Conservation (phyloP, 2,329 filamentous ascomycete species). For the Didymella sp. region DNA sequence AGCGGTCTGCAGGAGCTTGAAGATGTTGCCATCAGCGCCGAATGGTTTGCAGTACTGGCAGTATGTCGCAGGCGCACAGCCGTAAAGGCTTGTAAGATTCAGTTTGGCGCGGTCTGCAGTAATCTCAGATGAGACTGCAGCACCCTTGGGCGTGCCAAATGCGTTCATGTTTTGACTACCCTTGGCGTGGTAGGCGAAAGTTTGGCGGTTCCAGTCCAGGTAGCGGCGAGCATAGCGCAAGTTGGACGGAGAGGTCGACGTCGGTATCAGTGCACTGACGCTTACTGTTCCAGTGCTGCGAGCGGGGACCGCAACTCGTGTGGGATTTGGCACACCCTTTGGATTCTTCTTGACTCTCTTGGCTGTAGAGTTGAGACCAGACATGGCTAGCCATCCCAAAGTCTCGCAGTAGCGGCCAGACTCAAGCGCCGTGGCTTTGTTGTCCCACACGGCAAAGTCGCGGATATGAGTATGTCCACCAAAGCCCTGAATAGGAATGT, state of each 20-base stretch:
- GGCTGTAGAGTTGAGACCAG: conserved; percentile 60
- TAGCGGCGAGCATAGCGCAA: conserved; percentile 66
- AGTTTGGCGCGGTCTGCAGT: conserved; percentile 59
- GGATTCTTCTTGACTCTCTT: conserved; percentile 53
- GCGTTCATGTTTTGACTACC: conserved; percentile 53
- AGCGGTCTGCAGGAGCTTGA: conserved; percentile 60
- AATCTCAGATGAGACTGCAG: conserved; percentile 58
- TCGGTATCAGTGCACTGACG: conserved; percentile 43
- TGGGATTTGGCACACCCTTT: conserved; percentile 54
- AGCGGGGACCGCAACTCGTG: conserved; percentile 41
- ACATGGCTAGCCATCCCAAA: conserved; percentile 70
- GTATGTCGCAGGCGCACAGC: conserved; percentile 67
- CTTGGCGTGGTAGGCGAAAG: conserved; percentile 68
- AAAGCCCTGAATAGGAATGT: conserved; percentile 69
- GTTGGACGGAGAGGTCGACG: conserved; percentile 42
- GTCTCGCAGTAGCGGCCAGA: conserved; percentile 72
- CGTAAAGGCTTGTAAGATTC: conserved; percentile 63
- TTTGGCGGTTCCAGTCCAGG: conserved; percentile 72
- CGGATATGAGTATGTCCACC: conserved; percentile 71
- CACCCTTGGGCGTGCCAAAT: conserved; percentile 60
- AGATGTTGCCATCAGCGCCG: conserved; percentile 62
- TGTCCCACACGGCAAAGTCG: conserved; percentile 70
- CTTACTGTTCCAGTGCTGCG: conserved; percentile 39
- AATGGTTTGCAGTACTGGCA: conserved; percentile 65
- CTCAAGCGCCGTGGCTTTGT: conserved; percentile 66